A percentile compares a stretch with the other conserved stretches of the same genome.
phyloP scores from a whole-genome alignment of 2,329 filamentous ascomycete genomes.

The Colletotrichum truncatum region DNA sequence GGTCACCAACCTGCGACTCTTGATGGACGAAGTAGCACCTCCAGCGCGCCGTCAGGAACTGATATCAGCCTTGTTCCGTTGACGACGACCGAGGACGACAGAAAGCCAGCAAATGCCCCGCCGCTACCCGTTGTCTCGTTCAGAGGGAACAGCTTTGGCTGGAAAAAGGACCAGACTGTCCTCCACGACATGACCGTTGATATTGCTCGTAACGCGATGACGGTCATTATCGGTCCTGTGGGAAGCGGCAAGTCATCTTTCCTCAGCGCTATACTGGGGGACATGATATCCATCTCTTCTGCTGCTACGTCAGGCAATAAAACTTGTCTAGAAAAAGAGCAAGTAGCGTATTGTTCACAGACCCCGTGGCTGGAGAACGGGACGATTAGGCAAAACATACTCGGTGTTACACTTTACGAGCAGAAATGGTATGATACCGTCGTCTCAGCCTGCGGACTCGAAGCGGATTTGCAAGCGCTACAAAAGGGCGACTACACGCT shows the following conservation, averaged over 20 bases:
- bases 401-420: not conserved
- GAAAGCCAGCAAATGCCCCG: not conserved
- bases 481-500: not conserved
- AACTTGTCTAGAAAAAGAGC: not conserved
- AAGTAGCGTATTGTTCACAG: constrained; percentile 8
- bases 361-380: constrained; percentile 16
- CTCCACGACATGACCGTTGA: not conserved
- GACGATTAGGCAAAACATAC: constrained; percentile 2
- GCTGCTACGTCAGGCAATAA: not conserved
- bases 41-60: not conserved
- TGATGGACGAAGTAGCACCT: not conserved
- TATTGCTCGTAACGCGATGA: not conserved
- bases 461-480: not conserved
- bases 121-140: not conserved
- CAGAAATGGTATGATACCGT: constrained; percentile 2
- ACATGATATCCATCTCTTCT: not conserved
- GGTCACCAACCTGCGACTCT: not conserved
- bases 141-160: not conserved
- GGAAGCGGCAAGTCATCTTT: constrained; percentile 26
- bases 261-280: constrained; percentile 7
- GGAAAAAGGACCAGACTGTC: not conserved
- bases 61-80: not conserved
- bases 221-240: constrained; percentile 17
- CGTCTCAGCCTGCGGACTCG: constrained; percentile 3
- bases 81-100: not conserved